Base-by-base conservation (phyloP, 2,329 filamentous ascomycete genomes). In the Xylaria sp. region DNA sequence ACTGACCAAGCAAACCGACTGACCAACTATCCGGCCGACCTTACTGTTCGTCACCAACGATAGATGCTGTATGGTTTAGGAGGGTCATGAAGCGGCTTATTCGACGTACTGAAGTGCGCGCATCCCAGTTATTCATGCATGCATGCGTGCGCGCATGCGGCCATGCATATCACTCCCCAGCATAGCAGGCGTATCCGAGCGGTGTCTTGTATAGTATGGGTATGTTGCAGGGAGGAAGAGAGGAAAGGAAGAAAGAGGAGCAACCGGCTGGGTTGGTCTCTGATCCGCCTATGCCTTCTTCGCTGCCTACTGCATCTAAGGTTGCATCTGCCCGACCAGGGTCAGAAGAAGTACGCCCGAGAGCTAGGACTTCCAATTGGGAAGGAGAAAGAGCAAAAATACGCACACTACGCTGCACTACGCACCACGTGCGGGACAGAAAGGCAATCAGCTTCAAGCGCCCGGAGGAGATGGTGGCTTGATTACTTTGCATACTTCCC, bases 401-500 rank as follows among this genome's bases (percentile, higher is more conserved):
- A 23, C 39, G 20, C 23, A 32, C 56, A 20, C 39, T 23, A 32
- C 20, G 20, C 34, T 37, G 34, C 34, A 37, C 34, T 10, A 37
- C 34, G 7, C 34, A 37, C 34, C 34, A 37, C 34, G 34, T 37
- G 34, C 34, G 34, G 34, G 34, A 37, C 10, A 37, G 34, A 37
- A 37, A 37, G 4, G 34, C 34, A 51, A 51, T 12, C 10, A 51
- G 20, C 20, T 20, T 25, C 48, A 58, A 10, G 5, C 3, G 3
- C 46, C 10, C 20, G 20, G 32, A 10, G 28, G 18, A 37, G 15
- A 55, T 34, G 28, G 63, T 66, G 58, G 65, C 59, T 58, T 67
- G 52, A 55, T 67, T 44, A 66, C 58, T n/a, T 57, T 63, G 52
- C 59, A 63, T 67, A 23, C 3, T 23, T 12, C 25, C 37, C 37